Base-by-base conservation (phyloP, 345 rosid genomes). In the Eucalyptus fibrosa region DNA sequence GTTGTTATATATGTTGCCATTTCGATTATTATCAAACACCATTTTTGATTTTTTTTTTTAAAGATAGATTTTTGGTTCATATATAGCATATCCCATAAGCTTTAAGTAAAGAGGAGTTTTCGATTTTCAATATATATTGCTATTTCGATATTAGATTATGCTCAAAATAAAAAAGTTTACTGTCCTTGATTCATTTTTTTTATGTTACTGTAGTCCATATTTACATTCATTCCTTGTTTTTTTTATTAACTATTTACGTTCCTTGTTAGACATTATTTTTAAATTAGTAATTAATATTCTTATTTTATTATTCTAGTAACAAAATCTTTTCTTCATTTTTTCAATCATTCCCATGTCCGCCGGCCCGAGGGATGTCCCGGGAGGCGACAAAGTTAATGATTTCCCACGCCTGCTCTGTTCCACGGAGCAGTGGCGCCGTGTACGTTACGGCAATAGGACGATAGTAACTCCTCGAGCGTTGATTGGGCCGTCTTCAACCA, bases 41-140 rank as follows among this genome's bases (percentile, higher is more conserved):
- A 14, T 14, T 30, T 62, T n/a, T n/a, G n/a, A n/a, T 7, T 9
- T 1, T 14, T 2, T 50, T 2, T 13, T 50, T 4, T n/a, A n/a
- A 30, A 62, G 30, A 32, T n/a, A 67, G 5, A n/a, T 67, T 67
- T 32, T n/a, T 67, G 0, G 10, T n/a, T n/a, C 9, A 0, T 14
- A 3, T 3, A 62, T 13, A 65, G 40, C n/a, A 62, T 62, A 62
- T 30, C 34, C 21, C 19, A 62, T 7, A 60, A 12, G 69, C 55
- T 51, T 28, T 60, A 60, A 62, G 55, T 51, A 51, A 51, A 37
- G 40, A 67, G 19, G 37, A 30, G 3, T 67, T n/a, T 67, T n/a
- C 12, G 12, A 32, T 67, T 32, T n/a, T n/a, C 21, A 23, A 55
- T 55, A 55, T 9, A 8, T 55, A 23, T 55, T 55, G 12, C 60